Percentiles rank a stretch among this genome's conserved stretches.
These are phyloP conservation scores for Pestalotiopsis fici DNA, from an alignment of 2,329 filamentous ascomycete genomes.

Conservation along the genomic window DNA sequence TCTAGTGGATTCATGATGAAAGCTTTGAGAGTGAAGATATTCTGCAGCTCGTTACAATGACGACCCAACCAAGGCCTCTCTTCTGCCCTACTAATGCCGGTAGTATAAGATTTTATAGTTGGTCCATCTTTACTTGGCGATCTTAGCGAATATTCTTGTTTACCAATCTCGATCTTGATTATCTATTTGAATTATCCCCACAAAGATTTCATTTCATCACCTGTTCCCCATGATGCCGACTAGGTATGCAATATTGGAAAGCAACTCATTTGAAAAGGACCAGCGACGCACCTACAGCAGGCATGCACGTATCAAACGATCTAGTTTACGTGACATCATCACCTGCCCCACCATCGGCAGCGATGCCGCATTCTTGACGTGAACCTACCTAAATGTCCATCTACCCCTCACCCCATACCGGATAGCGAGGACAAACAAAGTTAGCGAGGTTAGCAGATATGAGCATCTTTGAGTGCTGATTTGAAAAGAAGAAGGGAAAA, in stretches of 20 bases:
- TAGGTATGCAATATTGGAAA: background rate
- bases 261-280: background rate
- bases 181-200: too few species aligned
- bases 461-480: background rate
- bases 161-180: background rate
- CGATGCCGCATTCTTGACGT: slow-evolving; percentile 6
- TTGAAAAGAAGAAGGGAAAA: background rate
- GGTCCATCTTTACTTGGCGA: background rate
- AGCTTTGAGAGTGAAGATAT: too few species aligned
- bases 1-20: too few species aligned
- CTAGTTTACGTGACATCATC: slow-evolving; percentile 8
- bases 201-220: background rate
- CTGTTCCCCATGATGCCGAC: background rate
- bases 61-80: too few species aligned
- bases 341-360: background rate
- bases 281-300: background rate
- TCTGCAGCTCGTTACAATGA: too few species aligned
- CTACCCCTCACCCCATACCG: slow-evolving; percentile 7
- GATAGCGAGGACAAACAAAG: background rate
- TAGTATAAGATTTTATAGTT: background rate
- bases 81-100: background rate
- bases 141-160: background rate
- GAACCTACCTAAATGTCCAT: background rate
- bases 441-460: background rate
- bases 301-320: too few species aligned